Conservation (phyloP, 371 early-diverging fungal genomes). For the Syncephalastrum contaminatum region DNA sequence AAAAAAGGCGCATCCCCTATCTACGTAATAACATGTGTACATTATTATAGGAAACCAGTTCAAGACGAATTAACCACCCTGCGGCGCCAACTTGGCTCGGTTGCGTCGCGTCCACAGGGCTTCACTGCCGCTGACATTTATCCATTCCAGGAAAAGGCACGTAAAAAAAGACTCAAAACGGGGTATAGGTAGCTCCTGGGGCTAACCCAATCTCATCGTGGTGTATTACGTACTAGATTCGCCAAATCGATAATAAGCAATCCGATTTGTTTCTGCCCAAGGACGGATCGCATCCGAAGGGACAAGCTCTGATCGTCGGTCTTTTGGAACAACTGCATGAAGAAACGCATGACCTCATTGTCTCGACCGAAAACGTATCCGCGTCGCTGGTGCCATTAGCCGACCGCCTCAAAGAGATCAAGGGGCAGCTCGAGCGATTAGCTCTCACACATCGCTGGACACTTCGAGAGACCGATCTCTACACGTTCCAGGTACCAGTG, state of each 20-base stretch:
- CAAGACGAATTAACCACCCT: constrained; percentile 66
- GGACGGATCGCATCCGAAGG: constrained; percentile 61
- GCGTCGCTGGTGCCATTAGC: constrained; percentile 69
- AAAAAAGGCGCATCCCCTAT: too few relatives aligned
- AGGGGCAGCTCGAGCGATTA: constrained; percentile 69
- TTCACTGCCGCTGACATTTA: constrained; percentile 48
- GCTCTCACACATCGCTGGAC: constrained; percentile 83
- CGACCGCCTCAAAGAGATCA: constrained; percentile 73
- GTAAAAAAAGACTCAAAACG: background rate
- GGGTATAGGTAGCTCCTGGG: background rate
- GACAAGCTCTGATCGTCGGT: constrained; percentile 83
- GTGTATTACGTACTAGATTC: constrained; percentile 34
- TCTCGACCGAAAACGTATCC: constrained; percentile 71
- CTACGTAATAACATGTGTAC: too few relatives aligned
- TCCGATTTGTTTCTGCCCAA: constrained; percentile 55
- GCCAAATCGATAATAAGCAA: constrained; percentile 66
- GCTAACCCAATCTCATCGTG: background rate
- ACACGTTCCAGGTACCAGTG: constrained; percentile 65
- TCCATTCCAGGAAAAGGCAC: constrained; percentile 60
- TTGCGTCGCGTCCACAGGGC: constrained; percentile 46
- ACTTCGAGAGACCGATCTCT: constrained; percentile 78
- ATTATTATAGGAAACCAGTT: constrained; percentile 50
- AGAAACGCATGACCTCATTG: constrained; percentile 76
- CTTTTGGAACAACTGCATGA: constrained; percentile 83
- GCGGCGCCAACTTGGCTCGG: constrained; percentile 55